Conservation (phyloP, 352 stramenopile genomes). For the Pythium myriotylum region DNA sequence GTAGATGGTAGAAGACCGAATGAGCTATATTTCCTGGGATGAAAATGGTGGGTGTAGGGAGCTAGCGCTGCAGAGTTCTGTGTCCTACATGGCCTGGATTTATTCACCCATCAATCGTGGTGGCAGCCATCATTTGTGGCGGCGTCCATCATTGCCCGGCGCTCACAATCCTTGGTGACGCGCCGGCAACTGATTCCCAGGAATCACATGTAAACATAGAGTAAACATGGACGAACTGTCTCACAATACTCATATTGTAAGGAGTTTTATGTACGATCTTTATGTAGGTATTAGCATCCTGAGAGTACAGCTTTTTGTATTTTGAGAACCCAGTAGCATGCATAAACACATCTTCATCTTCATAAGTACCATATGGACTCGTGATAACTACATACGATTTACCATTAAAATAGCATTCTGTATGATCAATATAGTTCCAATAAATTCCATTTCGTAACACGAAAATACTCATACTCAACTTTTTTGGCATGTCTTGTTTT, state of each 20-base stretch:
- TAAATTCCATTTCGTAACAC: slow-evolving; percentile 3
- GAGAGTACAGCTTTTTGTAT: slow-evolving; percentile 9
- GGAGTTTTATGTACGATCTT: slow-evolving; percentile 10
- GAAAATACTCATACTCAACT: slow-evolving; percentile 4
- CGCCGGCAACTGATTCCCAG: too few species aligned
- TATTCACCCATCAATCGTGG: too few species aligned
- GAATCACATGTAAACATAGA: too few species aligned
- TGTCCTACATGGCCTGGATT: too few species aligned
- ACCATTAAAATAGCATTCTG: slow-evolving; percentile 16
- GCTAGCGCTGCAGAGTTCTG: too few species aligned
- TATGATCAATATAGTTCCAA: slow-evolving; percentile 11
- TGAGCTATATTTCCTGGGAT: too few species aligned
- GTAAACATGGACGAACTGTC: too few species aligned
- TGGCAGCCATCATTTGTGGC: too few species aligned
- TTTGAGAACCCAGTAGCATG: slow-evolving; percentile 9
- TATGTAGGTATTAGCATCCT: slow-evolving; percentile 17
- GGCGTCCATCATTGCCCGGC: too few species aligned
- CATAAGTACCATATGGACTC: slow-evolving; percentile 10
- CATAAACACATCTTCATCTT: slow-evolving; percentile 14
- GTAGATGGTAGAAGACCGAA: too few species aligned
- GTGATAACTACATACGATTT: slow-evolving; percentile 17
- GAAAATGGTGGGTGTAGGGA: too few species aligned
- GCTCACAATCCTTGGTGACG: too few species aligned
- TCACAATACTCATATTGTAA: slow-evolving; percentile 13
- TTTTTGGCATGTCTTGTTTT: slow-evolving; percentile 7